Evolutionary conservation across 768 basidiomycete genomes (phyloP), one percentile per base, ranked within the genome.

Genomic region (Boletus bicolor): DNA sequence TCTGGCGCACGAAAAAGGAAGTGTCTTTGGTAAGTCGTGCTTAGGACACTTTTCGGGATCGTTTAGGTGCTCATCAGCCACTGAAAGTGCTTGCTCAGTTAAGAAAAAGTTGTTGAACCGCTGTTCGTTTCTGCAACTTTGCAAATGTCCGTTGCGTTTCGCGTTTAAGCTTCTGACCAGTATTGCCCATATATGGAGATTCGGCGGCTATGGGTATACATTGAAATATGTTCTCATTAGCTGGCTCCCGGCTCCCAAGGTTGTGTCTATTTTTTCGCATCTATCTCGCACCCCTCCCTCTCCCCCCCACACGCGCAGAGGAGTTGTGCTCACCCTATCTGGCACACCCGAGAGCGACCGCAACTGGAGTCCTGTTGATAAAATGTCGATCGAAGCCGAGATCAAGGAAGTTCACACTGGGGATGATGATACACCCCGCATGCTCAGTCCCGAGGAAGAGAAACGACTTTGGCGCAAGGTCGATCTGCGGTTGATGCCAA

Each of bases 401-500:
- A 6, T 47, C 9, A 24, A 24, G 21, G 21, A 24, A 24, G 21
- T 24, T 24, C 21, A 24, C 21, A 24, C 21, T 24, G 21, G 21
- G 21, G 21, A 24, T 7, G 46, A 51, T 5, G 53, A 45, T 0
- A n/a, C 50, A 17, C 53, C 64, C 2, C 39, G 14, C 9, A 24
- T 39, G 19, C 60, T 69, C 39, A 53, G 46, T 11, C 42, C 49
- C 0, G 79, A 77, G 48, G 67, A 84, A 53, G 82, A 86, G 71
- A 76, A 69, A 54, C 77, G 65, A 45, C 67, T 87, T 49, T 83
- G 83, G 74, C 68, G 79, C 53, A 86, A 84, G 69, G 73, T 86
- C 26, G 85, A 87, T 57, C 36, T 76, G 7, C 72, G 81, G 46
- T 70, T 85, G 41, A 78, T 84, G 76, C 82, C 83, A 0, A 83